phyloP scores from a whole-genome alignment of 2,329 filamentous ascomycete genomes.

The Fusarium sp. region DNA sequence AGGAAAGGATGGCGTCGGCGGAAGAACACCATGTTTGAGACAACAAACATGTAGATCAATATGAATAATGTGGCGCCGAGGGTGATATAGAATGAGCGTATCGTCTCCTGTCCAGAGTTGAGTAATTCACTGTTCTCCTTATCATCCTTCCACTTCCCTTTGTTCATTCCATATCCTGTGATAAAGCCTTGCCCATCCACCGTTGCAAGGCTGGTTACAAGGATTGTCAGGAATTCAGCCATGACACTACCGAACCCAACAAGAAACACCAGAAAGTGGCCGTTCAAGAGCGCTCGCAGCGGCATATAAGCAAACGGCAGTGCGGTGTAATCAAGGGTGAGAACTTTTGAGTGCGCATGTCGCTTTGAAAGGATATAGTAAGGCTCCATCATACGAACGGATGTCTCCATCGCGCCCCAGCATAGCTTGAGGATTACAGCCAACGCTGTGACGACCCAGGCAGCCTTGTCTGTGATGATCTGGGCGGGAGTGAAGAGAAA shows the following conservation, averaged over 20 bases:
- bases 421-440: constrained; percentile 74
- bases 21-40: constrained; percentile 69
- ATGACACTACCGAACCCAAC: constrained; percentile 78
- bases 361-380: constrained; percentile 76
- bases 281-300: constrained; percentile 69
- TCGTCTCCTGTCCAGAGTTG: constrained; percentile 68
- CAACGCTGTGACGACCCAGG: constrained; percentile 73
- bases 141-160: constrained; percentile 19
- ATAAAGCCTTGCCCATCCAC: constrained; percentile 72
- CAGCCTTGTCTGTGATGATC: constrained; percentile 67
- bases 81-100: constrained; percentile 72
- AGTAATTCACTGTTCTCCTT: constrained; percentile 44
- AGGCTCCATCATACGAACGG: constrained; percentile 78
- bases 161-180: constrained; percentile 34
- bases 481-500: constrained; percentile 69
- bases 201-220: constrained; percentile 72
- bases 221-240: constrained; percentile 77
- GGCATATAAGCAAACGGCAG: constrained; percentile 75
- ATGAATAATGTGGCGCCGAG: constrained; percentile 71
- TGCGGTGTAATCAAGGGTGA: constrained; percentile 78
- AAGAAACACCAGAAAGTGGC: constrained; percentile 72
- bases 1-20: constrained; percentile 76
- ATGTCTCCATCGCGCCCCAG: constrained; percentile 75
- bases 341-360: constrained; percentile 71
- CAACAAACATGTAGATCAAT: constrained; percentile 70